These are phyloP conservation scores for Penium margaritaceum DNA, from an alignment of 139 green algal genomes.

Conservation along the genomic window DNA sequence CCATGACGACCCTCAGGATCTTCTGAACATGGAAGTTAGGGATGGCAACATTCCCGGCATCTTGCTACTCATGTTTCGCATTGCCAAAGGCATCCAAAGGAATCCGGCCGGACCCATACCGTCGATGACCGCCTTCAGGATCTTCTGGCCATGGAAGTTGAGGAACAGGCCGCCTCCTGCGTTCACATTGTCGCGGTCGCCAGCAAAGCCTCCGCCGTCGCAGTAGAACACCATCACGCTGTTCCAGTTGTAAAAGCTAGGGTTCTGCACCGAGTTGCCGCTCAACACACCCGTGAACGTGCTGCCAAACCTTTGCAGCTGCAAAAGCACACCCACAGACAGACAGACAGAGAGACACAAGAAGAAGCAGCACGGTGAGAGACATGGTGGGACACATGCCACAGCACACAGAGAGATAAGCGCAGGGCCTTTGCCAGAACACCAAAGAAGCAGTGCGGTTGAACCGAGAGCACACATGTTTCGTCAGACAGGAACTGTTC, in stretches of 20 bases:
- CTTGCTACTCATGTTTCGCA: too few relatives aligned
- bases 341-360: background rate
- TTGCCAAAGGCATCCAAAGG: too few relatives aligned
- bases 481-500: background rate
- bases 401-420: too few relatives aligned
- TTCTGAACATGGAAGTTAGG: too few relatives aligned
- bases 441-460: too few relatives aligned
- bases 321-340: background rate
- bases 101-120: too few relatives aligned
- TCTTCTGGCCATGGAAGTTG: background rate
- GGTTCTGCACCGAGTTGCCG: background rate
- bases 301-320: background rate
- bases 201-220: constrained; percentile 1
- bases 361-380: background rate
- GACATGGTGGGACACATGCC: too few relatives aligned
- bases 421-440: too few relatives aligned
- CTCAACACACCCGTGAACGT: constrained; percentile 6
- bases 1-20: too few relatives aligned
- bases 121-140: background rate
- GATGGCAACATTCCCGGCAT: too few relatives aligned
- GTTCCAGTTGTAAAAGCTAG: constrained; percentile 2
- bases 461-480: too few relatives aligned
- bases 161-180: background rate
- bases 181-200: background rate
- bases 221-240: background rate